These are phyloP conservation scores for Ganoderma lingzhi DNA, from an alignment of 1,284 basidiomycete genomes.

Conservation along the genomic window DNA sequence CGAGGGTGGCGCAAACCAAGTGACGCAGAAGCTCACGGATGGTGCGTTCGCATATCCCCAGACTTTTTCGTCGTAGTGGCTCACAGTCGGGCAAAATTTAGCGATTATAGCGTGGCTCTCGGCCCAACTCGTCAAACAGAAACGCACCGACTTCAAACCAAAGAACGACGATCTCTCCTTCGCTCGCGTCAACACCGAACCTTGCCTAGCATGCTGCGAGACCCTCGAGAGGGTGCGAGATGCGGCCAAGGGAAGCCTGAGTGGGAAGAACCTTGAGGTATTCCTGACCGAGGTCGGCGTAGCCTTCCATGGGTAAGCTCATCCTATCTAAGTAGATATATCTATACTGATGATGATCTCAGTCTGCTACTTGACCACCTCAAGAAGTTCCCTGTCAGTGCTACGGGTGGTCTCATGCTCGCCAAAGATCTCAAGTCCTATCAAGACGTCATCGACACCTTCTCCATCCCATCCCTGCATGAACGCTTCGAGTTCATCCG, in stretches of 20 bases:
- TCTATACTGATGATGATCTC: slow-evolving; percentile 11
- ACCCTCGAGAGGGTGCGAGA: slow-evolving; percentile 85
- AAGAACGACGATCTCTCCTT: slow-evolving; percentile 96
- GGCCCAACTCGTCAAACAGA: slow-evolving; percentile 88
- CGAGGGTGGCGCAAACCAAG: slow-evolving; percentile 86
- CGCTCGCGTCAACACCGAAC: slow-evolving; percentile 94
- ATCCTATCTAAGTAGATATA: neutral
- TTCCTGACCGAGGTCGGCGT: slow-evolving; percentile 96
- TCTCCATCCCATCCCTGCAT: slow-evolving; percentile 83
- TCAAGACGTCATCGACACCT: slow-evolving; percentile 89
- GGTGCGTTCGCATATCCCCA: slow-evolving; percentile 54
- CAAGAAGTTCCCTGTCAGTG: slow-evolving; percentile 96
- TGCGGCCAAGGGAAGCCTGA: slow-evolving; percentile 76
- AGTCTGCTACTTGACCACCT: slow-evolving; percentile 95
- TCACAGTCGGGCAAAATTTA: slow-evolving; percentile 38
- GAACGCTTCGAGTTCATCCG: slow-evolving; percentile 99
- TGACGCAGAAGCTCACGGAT: slow-evolving; percentile 89
- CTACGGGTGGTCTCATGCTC: slow-evolving; percentile 96
- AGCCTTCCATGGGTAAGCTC: slow-evolving; percentile 86
- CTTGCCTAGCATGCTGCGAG: slow-evolving; percentile 91
- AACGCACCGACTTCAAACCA: slow-evolving; percentile 97
- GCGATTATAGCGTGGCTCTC: slow-evolving; percentile 77
- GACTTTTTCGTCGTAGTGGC: neutral
- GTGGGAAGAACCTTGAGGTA: slow-evolving; percentile 91
- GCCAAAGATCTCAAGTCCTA: slow-evolving; percentile 98